Percentiles rank a stretch among this genome's conserved stretches.
Conservation (phyloP, 1,139 yeast species). For the Nadsonia starkeyi-henricii region DNA sequence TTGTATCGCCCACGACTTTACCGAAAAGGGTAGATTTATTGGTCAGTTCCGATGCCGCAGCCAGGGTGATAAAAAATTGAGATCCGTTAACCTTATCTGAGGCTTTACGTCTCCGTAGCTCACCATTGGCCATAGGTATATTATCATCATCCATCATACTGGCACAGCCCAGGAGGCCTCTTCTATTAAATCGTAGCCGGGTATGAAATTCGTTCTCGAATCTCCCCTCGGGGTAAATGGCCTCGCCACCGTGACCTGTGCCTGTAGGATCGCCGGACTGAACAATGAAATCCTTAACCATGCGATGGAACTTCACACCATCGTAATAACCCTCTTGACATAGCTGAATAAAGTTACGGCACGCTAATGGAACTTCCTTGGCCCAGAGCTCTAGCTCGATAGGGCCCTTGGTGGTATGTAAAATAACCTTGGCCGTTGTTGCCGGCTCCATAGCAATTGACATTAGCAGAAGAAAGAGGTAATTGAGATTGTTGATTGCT, state of each 20-base stretch:
- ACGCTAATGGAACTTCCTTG: slow-evolving; percentile 45
- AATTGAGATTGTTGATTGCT: too few species aligned
- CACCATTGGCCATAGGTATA: background rate
- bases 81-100: slow-evolving; percentile 23
- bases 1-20: slow-evolving; percentile 43
- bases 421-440: slow-evolving; percentile 44
- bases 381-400: slow-evolving; percentile 59
- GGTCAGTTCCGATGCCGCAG: slow-evolving; percentile 30
- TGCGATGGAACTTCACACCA: slow-evolving; percentile 30
- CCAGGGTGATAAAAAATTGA: slow-evolving; percentile 42
- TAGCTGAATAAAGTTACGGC: slow-evolving; percentile 35
- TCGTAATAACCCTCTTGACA: slow-evolving; percentile 33
- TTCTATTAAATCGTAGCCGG: slow-evolving; percentile 37
- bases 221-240: slow-evolving; percentile 18
- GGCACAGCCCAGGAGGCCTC: slow-evolving; percentile 47
- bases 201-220: slow-evolving; percentile 39
- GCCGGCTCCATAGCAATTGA: slow-evolving; percentile 33
- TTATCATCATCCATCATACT: slow-evolving; percentile 21
- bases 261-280: slow-evolving; percentile 29
- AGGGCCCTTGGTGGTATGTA: slow-evolving; percentile 47
- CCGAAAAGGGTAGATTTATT: slow-evolving; percentile 47
- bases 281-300: slow-evolving; percentile 27
- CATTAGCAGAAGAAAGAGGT: slow-evolving; percentile 10
- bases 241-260: slow-evolving; percentile 22
- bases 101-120: background rate